phyloP scores from a whole-genome alignment of 306 rosid genomes.

The Biancaea sappan region DNA sequence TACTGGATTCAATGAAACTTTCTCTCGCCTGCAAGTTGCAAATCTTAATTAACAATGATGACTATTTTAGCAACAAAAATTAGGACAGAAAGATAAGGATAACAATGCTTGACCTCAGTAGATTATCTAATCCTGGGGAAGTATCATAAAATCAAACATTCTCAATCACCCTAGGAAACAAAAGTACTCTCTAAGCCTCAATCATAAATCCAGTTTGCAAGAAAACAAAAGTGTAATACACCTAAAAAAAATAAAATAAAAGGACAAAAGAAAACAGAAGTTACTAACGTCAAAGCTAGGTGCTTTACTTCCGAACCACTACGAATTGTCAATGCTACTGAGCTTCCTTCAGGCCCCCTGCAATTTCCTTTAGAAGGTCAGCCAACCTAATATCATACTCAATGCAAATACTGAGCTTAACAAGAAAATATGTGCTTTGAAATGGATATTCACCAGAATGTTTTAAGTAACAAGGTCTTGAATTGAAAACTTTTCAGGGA shows the following conservation, averaged over 20 bases:
- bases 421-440: slow-evolving; percentile 20
- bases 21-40: slow-evolving; percentile 78
- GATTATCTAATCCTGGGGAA: not conserved
- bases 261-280: not conserved
- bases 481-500: not conserved
- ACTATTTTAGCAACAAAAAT: not conserved
- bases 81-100: slow-evolving; percentile 13
- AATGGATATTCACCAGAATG: slow-evolving; percentile 13
- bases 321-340: slow-evolving; percentile 73
- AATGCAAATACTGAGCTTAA: slow-evolving; percentile 12
- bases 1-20: slow-evolving; percentile 86
- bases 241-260: not conserved
- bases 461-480: slow-evolving; percentile 5
- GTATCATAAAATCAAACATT: slow-evolving; percentile 19
- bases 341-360: slow-evolving; percentile 95
- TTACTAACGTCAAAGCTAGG: slow-evolving; percentile 63
- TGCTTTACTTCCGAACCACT: slow-evolving; percentile 78
- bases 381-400: slow-evolving; percentile 34
- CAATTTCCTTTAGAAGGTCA: slow-evolving; percentile 40
- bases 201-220: slow-evolving; percentile 2
- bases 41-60: slow-evolving; percentile 2
- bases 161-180: slow-evolving; percentile 1
- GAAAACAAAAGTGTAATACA: slow-evolving; percentile 1
- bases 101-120: not conserved
- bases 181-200: slow-evolving; percentile 17